phyloP scores from a whole-genome alignment of 495 filamentous ascomycete species.

The Aspergillus incahuasiensis region DNA sequence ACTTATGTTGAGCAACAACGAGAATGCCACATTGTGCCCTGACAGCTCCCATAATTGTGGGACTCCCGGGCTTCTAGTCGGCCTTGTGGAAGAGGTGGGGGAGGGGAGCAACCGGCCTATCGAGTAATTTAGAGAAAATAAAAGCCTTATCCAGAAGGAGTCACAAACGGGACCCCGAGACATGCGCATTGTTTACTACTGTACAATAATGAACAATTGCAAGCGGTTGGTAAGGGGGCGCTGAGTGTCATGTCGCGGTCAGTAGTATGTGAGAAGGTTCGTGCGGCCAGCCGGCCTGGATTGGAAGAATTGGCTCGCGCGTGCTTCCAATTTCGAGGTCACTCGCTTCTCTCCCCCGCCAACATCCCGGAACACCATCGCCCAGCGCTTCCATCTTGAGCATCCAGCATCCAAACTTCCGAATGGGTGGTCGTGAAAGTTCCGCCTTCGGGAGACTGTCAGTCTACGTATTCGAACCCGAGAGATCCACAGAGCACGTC shows the following conservation, averaged over 20 bases:
- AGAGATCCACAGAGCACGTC: neutral
- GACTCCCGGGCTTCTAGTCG: neutral
- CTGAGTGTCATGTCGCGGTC: neutral
- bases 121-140: neutral
- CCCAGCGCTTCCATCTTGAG: no score
- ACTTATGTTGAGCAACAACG: constrained; percentile 1
- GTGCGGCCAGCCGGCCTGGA: neutral
- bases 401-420: no score
- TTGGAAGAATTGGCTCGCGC: no score
- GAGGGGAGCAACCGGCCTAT: neutral
- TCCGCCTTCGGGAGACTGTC: no score
- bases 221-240: neutral
- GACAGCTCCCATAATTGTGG: neutral
- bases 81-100: no score
- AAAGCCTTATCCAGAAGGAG: neutral
- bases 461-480: neutral
- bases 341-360: no score
- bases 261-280: neutral
- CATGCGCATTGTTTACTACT: neutral
- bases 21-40: neutral
- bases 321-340: no score
- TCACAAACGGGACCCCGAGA: neutral
- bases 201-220: neutral
- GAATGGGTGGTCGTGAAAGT: no score
- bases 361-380: no score